Percentiles rank a stretch among this genome's conserved stretches.
Evolutionary conservation across 768 basidiomycete genomes (phyloP).

Genomic region (Rhodocollybia butyracea): DNA sequence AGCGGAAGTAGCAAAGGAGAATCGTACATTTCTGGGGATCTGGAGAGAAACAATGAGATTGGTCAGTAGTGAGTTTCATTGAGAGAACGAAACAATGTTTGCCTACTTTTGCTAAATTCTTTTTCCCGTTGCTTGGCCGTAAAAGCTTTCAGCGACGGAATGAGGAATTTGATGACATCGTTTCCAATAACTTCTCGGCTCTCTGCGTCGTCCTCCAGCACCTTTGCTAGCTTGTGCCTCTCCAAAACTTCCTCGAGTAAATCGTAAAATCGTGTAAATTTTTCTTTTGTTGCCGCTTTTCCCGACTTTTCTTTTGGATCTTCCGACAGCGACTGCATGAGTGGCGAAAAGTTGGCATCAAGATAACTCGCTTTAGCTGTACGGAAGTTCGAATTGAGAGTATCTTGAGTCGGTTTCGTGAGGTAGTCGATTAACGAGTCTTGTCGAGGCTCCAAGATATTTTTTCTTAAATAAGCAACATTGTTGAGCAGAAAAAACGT

Average conservation of each 20-base stretch:
- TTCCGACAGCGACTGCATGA: conserved; percentile 65
- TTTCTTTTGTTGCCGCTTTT: conserved; percentile 62
- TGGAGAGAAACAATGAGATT: conserved; percentile 14
- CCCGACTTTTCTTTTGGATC: conserved; percentile 57
- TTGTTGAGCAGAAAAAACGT: conserved; percentile 83
- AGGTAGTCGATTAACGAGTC: conserved; percentile 47
- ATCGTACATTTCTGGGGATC: conserved; percentile 53
- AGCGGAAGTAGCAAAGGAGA: neutral
- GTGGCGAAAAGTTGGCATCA: conserved; percentile 75
- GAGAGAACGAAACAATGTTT: conserved; percentile 1
- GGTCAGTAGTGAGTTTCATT: neutral
- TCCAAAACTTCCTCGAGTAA: conserved; percentile 77
- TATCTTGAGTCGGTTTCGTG: conserved; percentile 58
- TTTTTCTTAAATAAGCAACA: conserved; percentile 61
- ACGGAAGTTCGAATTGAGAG: conserved; percentile 67
- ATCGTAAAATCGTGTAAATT: conserved; percentile 80
- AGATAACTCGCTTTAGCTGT: conserved; percentile 84
- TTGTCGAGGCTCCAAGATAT: conserved; percentile 53
- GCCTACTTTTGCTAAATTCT: conserved; percentile 82
- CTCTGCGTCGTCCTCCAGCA: conserved; percentile 64
- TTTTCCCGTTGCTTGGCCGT: conserved; percentile 73
- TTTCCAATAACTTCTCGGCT: conserved; percentile 59
- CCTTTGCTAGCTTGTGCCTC: conserved; percentile 61
- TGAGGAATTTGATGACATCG: conserved; percentile 73
- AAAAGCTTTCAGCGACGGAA: conserved; percentile 73